A percentile compares a stretch with the other conserved stretches of the same genome.
These are phyloP conservation scores for Wallacemonas rigidus DNA, from an alignment of 208 protist species.

Conservation along the genomic window DNA sequence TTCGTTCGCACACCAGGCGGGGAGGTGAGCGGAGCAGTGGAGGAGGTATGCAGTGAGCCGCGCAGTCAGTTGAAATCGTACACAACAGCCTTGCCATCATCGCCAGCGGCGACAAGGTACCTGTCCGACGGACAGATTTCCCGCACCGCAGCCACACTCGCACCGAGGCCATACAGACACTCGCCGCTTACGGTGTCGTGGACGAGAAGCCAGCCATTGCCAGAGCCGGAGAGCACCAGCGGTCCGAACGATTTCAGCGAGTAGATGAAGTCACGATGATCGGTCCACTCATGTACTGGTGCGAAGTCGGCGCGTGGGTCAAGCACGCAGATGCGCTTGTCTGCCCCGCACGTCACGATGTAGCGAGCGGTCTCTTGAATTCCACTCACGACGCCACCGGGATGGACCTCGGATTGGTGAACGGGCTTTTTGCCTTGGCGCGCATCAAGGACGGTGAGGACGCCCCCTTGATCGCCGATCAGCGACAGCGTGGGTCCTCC, in stretches of 20 bases:
- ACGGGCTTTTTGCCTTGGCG: constrained; percentile 49
- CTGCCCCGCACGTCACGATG: constrained; percentile 80
- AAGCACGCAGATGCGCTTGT: constrained; percentile 66
- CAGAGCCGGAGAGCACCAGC: constrained; percentile 67
- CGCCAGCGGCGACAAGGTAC: constrained; percentile 65
- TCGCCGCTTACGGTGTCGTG: constrained; percentile 66
- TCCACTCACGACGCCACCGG: constrained; percentile 69
- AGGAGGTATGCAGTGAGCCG: not conserved
- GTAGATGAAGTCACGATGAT: constrained; percentile 87
- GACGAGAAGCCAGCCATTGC: constrained; percentile 84
- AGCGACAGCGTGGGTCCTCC: constrained; percentile 40
- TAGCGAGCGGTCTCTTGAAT: constrained; percentile 45
- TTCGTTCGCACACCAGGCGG: too few species aligned
- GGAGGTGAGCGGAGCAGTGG: too few species aligned
- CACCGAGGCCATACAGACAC: constrained; percentile 78
- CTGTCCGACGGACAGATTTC: constrained; percentile 56
- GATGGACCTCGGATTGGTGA: constrained; percentile 61
- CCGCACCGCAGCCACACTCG: constrained; percentile 69
- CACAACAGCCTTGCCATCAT: constrained; percentile 86
- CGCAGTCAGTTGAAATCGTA: constrained; percentile 33
- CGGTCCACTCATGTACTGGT: constrained; percentile 42
- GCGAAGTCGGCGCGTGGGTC: constrained; percentile 63
- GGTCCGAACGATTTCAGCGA: constrained; percentile 66
- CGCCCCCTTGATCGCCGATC: constrained; percentile 79
- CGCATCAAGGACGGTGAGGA: constrained; percentile 66